Conservation (phyloP, 768 basidiomycete genomes). For the Mycena filopes region DNA sequence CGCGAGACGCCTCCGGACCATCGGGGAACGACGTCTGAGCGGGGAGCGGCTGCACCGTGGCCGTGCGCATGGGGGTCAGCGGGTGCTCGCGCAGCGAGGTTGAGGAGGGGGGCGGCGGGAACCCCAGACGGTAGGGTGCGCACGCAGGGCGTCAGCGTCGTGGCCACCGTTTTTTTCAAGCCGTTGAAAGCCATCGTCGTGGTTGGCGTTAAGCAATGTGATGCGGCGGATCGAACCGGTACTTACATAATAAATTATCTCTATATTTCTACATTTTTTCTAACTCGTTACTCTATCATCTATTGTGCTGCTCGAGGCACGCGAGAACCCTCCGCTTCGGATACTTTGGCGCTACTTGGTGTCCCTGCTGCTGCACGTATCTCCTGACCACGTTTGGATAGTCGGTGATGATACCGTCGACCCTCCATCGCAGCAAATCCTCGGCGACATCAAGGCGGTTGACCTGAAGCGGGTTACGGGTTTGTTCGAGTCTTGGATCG, state of each 20-base stretch:
- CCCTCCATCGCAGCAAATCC: constrained; percentile 67
- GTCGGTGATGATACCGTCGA: constrained; percentile 85
- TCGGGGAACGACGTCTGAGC: constrained; percentile 69
- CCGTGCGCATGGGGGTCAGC: constrained; percentile 65
- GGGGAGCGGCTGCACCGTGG: constrained; percentile 63
- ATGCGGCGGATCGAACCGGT: constrained; percentile 8
- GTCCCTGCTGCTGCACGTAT: constrained; percentile 63
- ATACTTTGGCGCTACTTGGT: constrained; percentile 64
- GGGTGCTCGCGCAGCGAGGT: constrained; percentile 75
- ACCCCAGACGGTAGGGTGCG: constrained; percentile 83
- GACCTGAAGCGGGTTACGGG: constrained; percentile 51
- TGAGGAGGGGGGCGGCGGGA: constrained; percentile 80
- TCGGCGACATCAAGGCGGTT: constrained; percentile 70
- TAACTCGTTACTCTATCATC: background rate
- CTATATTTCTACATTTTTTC: constrained; percentile 1
- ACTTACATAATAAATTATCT: background rate
- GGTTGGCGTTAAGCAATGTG: constrained; percentile 42
- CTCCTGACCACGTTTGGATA: constrained; percentile 71
- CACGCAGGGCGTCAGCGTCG: constrained; percentile 85
- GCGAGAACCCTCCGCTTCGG: constrained; percentile 68
- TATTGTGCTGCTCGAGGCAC: constrained; percentile 65
- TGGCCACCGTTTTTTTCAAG: constrained; percentile 84
- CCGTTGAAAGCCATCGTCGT: constrained; percentile 76
- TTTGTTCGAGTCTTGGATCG: background rate
- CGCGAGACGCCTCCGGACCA: constrained; percentile 72